These are phyloP conservation scores for Elsinoe australis DNA, from an alignment of 2,329 filamentous ascomycete species.

Conservation along the genomic window DNA sequence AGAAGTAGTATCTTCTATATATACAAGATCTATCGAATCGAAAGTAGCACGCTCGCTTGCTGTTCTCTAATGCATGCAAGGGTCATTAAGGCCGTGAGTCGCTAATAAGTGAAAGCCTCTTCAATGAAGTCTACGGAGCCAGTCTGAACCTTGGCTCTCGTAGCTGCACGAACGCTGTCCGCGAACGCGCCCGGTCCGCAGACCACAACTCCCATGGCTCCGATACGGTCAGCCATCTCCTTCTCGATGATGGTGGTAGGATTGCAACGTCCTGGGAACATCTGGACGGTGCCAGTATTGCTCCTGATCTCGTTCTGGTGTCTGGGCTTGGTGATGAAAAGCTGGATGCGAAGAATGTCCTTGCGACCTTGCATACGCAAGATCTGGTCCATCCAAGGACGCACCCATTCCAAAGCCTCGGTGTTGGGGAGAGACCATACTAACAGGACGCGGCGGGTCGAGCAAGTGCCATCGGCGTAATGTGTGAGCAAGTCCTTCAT, in stretches of 20 bases:
- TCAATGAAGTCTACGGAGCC: constrained; percentile 55
- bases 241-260: constrained; percentile 50
- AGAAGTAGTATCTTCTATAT: constrained; percentile 6
- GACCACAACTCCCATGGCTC: constrained; percentile 54
- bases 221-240: constrained; percentile 48
- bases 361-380: constrained; percentile 51
- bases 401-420: constrained; percentile 57
- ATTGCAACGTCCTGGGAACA: constrained; percentile 53
- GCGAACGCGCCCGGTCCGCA: constrained; percentile 57
- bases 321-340: constrained; percentile 57
- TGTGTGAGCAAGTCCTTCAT: constrained; percentile 64
- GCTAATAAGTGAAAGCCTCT: constrained; percentile 57
- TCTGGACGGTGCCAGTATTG: constrained; percentile 52
- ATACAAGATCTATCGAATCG: constrained; percentile 13
- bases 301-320: constrained; percentile 47
- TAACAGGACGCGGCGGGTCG: constrained; percentile 62
- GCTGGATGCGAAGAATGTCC: constrained; percentile 52
- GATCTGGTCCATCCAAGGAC: constrained; percentile 58
- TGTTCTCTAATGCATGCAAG: not conserved
- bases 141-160: constrained; percentile 44
- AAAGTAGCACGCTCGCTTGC: constrained; percentile 11
- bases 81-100: constrained; percentile 1
- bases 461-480: constrained; percentile 60
- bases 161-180: constrained; percentile 52
- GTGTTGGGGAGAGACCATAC: constrained; percentile 74